Evolutionary conservation across 352 stramenopile species (phyloP), one percentile per base, ranked within the genome.

Genomic region (Pilasporangium apinafurcum): DNA sequence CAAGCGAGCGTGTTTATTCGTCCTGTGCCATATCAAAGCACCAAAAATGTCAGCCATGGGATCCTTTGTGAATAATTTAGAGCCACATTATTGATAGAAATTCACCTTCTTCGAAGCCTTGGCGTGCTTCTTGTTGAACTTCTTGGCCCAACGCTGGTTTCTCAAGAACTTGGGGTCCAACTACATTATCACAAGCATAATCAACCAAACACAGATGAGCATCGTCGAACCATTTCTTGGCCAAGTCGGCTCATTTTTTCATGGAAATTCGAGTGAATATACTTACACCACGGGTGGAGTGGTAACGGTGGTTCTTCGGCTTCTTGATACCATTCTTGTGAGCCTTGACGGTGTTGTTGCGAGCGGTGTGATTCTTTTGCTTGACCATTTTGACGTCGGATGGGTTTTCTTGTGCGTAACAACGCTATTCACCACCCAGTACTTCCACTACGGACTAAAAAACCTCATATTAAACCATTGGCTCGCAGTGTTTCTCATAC

Each of bases 121-220:
- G 50, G 61, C 61, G 61, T 91, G 66, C 71, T 90, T 92, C 66
- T 92, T 92, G 81, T 98, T 97, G 72, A 92, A 97, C 80, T 98
- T 98, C 85, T 98, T 98, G 59, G 91, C 92, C 82, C 95, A 98
- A 71, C 96, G 95, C 65, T 98, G 95, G 78, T 98, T 98, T 53
- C 93, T 79, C 56, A 98, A 69, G 73, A 98, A 98, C 72, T 98
- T 98, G 43, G 95, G 95, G 80, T 98, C 95, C 60, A 98, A 92
- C 70, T 93, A 48, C 50, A 54, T 13, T 9, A 32, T 16, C 10
- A 5, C 10, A 0, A 35, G 24, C 16, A 37, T 27, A 44, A 9
- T 38, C 25, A 17, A 14, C 21, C 16, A 25, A 20, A 22, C 43
- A 40, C 9, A 8, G 9, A 41, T 24, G 24, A 37, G 6, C 18